Base-by-base conservation (phyloP, 768 basidiomycete species). In the Lactarius trivialis region DNA sequence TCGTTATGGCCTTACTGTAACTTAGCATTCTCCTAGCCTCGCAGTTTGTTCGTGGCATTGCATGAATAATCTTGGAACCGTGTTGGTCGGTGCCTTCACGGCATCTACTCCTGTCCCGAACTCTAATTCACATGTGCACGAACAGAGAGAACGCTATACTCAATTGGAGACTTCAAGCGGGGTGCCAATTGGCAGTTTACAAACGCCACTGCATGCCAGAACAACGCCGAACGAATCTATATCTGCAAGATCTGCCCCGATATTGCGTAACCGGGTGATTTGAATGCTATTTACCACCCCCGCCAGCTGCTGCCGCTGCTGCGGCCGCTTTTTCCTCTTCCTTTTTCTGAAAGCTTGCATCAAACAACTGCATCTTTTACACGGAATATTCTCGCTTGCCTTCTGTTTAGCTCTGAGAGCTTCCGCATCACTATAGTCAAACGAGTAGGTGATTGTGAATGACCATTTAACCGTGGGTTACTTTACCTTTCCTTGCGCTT, bases 401-500 rank as follows among this genome's bases (percentile, higher is more conserved):
- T 86, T 89, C 72, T 91, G 89, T 72, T 92, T 92, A 64, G 84
- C 83, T 60, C 86, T 81, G 63, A 92, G 72, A 50, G 82, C 81
- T 68, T 86, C 86, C 48, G 90, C 89, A 73, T 92, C 89, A 61
- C 90, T 92, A 70, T 21, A 67, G 61, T 55, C 69, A 58, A 71
- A 64, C 66, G 66, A 64, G 39, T 61, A 53, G 66, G 68, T 70
- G 59, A 68, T 61, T 71, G 68, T 71, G n/a, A 45, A 45, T 2
- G 60, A 15, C 49, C 30, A 57, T 8, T 24, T 41, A 37, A 55
- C 48, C 12, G 32, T 5, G 19, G 8, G 14, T 39, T 19, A 82
- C 88, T 75, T 30, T 76, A 91, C 89, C 76, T 77, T 76, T 91
- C 89, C 75, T 85, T 87, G 68, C 89, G 82, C 74, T 88, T 85